A percentile compares a stretch with the other conserved stretches of the same genome.
Evolutionary conservation across 2,329 filamentous ascomycete genomes (phyloP).

Genomic region (Aspergillus intermedius): DNA sequence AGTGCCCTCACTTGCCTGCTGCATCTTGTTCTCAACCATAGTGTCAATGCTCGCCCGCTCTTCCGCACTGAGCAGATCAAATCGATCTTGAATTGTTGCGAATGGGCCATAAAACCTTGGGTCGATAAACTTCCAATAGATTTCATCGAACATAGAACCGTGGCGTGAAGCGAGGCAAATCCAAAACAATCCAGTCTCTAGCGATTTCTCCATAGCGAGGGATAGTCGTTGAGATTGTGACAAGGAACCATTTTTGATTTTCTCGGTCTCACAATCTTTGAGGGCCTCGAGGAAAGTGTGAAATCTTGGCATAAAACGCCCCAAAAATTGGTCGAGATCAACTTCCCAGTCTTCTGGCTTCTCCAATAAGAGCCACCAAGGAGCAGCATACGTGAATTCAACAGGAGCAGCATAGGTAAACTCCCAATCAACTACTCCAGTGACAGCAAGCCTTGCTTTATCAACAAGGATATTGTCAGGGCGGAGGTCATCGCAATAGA

Average conservation of each 20-base stretch:
- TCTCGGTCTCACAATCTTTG: slow-evolving; percentile 16
- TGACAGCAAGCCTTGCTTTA: slow-evolving; percentile 7
- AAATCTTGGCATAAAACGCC: slow-evolving; percentile 17
- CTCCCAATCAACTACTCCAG: slow-evolving; percentile 17
- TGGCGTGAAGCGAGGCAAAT: slow-evolving; percentile 19
- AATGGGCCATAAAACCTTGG: slow-evolving; percentile 18
- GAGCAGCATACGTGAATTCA: slow-evolving; percentile 15
- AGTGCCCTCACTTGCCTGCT: slow-evolving; percentile 14
- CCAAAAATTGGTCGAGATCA: slow-evolving; percentile 19
- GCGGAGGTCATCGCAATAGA: too few relatives aligned
- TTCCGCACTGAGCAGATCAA: slow-evolving; percentile 17
- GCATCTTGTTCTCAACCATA: slow-evolving; percentile 20
- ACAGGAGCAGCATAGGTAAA: slow-evolving; percentile 17
- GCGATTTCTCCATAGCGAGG: slow-evolving; percentile 15
- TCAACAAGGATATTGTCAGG: too few relatives aligned
- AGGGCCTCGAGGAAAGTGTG: slow-evolving; percentile 20
- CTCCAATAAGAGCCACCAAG: slow-evolving; percentile 19
- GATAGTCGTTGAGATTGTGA: slow-evolving; percentile 16
- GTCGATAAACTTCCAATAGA: slow-evolving; percentile 25
- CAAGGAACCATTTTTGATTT: slow-evolving; percentile 12
- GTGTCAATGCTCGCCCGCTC: slow-evolving; percentile 16
- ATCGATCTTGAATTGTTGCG: slow-evolving; percentile 17
- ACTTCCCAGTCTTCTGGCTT: slow-evolving; percentile 18
- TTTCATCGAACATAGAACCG: slow-evolving; percentile 23
- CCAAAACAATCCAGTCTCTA: slow-evolving; percentile 24